These are phyloP conservation scores for Nicotiana otophora DNA, from an alignment of 257 asterid genomes.

Conservation along the genomic window DNA sequence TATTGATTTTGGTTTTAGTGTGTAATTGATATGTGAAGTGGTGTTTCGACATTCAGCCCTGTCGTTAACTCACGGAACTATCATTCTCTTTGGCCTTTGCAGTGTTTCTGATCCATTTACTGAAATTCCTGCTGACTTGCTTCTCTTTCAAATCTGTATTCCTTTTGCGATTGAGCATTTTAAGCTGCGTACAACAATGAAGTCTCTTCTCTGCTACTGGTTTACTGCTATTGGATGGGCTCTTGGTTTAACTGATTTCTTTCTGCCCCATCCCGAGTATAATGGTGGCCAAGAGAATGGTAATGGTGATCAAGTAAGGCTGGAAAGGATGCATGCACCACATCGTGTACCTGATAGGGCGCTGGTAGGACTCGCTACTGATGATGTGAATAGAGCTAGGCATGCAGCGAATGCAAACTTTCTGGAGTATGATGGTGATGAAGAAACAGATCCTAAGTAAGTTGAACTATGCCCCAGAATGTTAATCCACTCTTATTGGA, in stretches of 20 bases:
- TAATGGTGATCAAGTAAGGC: conserved; percentile 64
- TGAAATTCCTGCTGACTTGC: conserved; percentile 98
- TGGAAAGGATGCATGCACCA: conserved; percentile 57
- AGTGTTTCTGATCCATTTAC: conserved; percentile 98
- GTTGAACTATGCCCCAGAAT: conserved; percentile 20
- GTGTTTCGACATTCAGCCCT: conserved; percentile 4
- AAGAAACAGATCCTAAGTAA: conserved; percentile 74
- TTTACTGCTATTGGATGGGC: conserved; percentile 95
- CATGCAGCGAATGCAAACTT: conserved; percentile 35
- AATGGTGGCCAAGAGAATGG: conserved; percentile 69
- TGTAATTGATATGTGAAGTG: background rate
- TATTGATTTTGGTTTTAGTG: background rate
- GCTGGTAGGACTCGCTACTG: conserved; percentile 39
- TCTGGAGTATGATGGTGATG: conserved; percentile 53
- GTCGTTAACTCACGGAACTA: background rate
- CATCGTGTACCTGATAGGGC: conserved; percentile 54
- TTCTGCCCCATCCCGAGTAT: conserved; percentile 90
- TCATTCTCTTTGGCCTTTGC: conserved; percentile 17
- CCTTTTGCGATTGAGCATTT: conserved; percentile 97
- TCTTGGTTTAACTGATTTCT: conserved; percentile 79
- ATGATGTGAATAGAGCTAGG: conserved; percentile 39
- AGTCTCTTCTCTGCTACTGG: conserved; percentile 89
- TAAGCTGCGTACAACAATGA: conserved; percentile 81
- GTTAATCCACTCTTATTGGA: background rate
- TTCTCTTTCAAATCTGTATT: conserved; percentile 95